Percentiles rank a stretch among this genome's conserved stretches.
Evolutionary conservation across 1,284 basidiomycete genomes (phyloP).

Genomic region (Takashimella tepidaria): DNA sequence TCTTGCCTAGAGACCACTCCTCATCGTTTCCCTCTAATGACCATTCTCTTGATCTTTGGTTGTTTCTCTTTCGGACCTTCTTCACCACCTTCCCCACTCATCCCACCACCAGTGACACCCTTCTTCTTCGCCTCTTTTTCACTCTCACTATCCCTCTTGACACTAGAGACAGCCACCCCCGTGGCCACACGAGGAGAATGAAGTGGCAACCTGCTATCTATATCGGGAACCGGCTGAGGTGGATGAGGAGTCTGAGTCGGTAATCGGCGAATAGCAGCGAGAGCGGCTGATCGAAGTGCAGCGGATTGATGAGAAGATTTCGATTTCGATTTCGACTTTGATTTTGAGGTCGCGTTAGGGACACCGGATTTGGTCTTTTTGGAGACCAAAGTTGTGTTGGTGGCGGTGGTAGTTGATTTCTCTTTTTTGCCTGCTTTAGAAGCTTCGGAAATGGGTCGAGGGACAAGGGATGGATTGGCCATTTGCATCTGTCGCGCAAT

Average conservation of each 20-base stretch:
- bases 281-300: neutral
- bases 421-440: slow-evolving; percentile 12
- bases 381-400: neutral
- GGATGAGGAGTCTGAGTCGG: slow-evolving; percentile 33
- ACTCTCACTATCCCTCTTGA: slow-evolving; percentile 45
- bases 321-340: slow-evolving; percentile 9
- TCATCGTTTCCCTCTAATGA: slow-evolving; percentile 40
- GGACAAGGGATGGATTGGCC: slow-evolving; percentile 63
- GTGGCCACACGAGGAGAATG: slow-evolving; percentile 43
- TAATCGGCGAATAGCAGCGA: slow-evolving; percentile 1
- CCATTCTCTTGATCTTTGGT: slow-evolving; percentile 43
- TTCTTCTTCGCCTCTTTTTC: slow-evolving; percentile 47
- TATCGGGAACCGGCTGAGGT: slow-evolving; percentile 35
- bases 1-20: neutral
- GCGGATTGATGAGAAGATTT: neutral
- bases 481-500: slow-evolving; percentile 70
- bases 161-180: slow-evolving; percentile 41
- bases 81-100: slow-evolving; percentile 7
- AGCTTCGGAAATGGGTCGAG: slow-evolving; percentile 7
- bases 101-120: slow-evolving; percentile 21
- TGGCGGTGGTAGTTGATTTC: slow-evolving; percentile 12
- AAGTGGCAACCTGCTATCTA: slow-evolving; percentile 44
- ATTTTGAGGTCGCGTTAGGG: neutral
- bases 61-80: slow-evolving; percentile 27
- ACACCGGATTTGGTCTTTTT: slow-evolving; percentile 7